phyloP scores from a whole-genome alignment of 2,329 filamentous ascomycete species.

The Scytalidium sp. region DNA sequence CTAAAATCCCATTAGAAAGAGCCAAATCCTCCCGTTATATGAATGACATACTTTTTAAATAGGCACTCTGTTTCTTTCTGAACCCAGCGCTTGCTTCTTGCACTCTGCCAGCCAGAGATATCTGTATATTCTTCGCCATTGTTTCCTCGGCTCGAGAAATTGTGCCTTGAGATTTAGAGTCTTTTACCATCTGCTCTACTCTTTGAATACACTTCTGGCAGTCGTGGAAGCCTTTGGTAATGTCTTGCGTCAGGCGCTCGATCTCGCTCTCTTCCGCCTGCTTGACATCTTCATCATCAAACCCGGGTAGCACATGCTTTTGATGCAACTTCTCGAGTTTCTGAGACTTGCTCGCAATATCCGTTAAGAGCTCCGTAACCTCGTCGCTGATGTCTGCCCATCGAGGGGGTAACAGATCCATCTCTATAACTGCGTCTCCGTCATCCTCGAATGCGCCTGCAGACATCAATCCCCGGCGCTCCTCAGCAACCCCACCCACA shows the following conservation, averaged over 20 bases:
- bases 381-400: slow-evolving; percentile 97
- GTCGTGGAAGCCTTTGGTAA: slow-evolving; percentile 84
- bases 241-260: slow-evolving; percentile 83
- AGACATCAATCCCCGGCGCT: slow-evolving; percentile 82
- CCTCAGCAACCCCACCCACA: slow-evolving; percentile 53
- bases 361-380: slow-evolving; percentile 76
- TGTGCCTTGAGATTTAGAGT: slow-evolving; percentile 68
- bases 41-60: slow-evolving; percentile 74
- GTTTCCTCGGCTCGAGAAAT: slow-evolving; percentile 83
- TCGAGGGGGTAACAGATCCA: slow-evolving; percentile 91
- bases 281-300: slow-evolving; percentile 92
- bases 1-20: slow-evolving; percentile 38
- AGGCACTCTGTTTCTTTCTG: slow-evolving; percentile 95
- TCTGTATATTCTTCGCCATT: slow-evolving; percentile 96
- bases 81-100: slow-evolving; percentile 91
- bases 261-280: slow-evolving; percentile 85
- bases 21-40: not conserved
- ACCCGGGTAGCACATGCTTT: slow-evolving; percentile 94
- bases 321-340: slow-evolving; percentile 90
- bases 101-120: slow-evolving; percentile 81
- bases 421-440: slow-evolving; percentile 94
- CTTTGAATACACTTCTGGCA: slow-evolving; percentile 87
- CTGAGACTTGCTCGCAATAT: slow-evolving; percentile 79
- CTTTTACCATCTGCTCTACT: slow-evolving; percentile 82
- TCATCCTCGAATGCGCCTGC: slow-evolving; percentile 76